phyloP scores from a whole-genome alignment of 2,329 filamentous ascomycete species.

The Verticillium longisporum region DNA sequence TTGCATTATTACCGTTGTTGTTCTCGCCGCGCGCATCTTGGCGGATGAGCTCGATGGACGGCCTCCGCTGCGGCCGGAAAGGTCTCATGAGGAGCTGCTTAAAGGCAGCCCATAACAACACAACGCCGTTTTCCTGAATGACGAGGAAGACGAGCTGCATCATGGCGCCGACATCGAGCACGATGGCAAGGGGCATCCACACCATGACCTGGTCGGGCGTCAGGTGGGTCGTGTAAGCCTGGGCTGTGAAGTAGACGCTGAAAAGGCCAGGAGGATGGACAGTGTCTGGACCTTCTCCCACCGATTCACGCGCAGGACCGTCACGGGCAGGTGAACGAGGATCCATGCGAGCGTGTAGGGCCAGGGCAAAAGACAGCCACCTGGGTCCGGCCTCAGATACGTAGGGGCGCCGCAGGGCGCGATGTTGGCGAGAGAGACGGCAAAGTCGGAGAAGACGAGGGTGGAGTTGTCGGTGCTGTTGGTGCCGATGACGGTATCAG shows the following conservation, averaged over 20 bases:
- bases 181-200: constrained; percentile 9
- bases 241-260: constrained; percentile 8
- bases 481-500: background rate
- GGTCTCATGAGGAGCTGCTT: constrained; percentile 1
- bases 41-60: background rate
- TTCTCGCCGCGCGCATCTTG: background rate
- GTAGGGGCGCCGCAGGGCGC: background rate
- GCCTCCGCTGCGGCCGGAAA: background rate
- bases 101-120: constrained; percentile 4
- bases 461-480: background rate
- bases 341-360: constrained; percentile 12
- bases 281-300: constrained; percentile 12
- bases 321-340: constrained; percentile 9
- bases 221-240: constrained; percentile 11
- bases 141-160: constrained; percentile 13
- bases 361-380: constrained; percentile 12
- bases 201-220: constrained; percentile 8
- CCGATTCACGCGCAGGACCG: constrained; percentile 7
- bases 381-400: constrained; percentile 7
- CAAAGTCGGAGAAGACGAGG: background rate
- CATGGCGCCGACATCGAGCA: constrained; percentile 11
- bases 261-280: constrained; percentile 9
- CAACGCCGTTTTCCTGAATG: constrained; percentile 4
- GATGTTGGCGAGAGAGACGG: background rate
- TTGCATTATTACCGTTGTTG: background rate